Base-by-base conservation (phyloP, 192 early-diverging fungal genomes). In the Linnemannia schmuckeri region DNA sequence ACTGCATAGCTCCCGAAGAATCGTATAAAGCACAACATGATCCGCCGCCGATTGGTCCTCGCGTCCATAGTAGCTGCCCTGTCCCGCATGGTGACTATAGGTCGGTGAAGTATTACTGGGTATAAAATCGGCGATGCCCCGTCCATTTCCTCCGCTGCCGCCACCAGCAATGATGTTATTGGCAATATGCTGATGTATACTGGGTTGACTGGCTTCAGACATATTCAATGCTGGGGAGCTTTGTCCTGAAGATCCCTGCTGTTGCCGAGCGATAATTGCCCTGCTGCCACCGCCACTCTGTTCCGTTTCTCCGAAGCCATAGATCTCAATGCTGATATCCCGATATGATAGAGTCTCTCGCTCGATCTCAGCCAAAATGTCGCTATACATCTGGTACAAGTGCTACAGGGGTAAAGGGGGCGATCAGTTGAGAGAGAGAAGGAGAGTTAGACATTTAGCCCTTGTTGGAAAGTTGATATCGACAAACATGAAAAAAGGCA, bases 1-100 rank as follows among this genome's bases (percentile, higher is more conserved):
- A 38, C 24, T 79, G 35, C 88, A 89, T 6, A 89, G 72, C 33
- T 85, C 88, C 33, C 72, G 74, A 37, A 89, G 69, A 76, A 81
- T 82, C 4, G 76, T 78, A 73, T 87, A 87, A 3, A 87, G 72
- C 24, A 87, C 80, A 61, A 87, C 47, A 54, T 87, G 85, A 63
- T 87, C 85, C 2, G 85, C 85, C 4, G 66, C 80, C 24, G 63
- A 42, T 3, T 80, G 74, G 9, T 79, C 79, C 54, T 76, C 80
- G 24, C 52, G 49, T 15, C 78, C 78, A 35, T 46, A n/a, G 22
- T 72, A 35, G 47, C 27, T 41, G 38, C 76, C 70, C 15, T 40
- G 68, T 38, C 78, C 78, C 12, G 46, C 49, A 27, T 79, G 70
- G 38, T 71, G 33, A n/a, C 40, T 42, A 52, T 76, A 72, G 0